These are phyloP conservation scores for Boletus tylopilopsis DNA, from an alignment of 768 basidiomycete genomes.

Conservation along the genomic window DNA sequence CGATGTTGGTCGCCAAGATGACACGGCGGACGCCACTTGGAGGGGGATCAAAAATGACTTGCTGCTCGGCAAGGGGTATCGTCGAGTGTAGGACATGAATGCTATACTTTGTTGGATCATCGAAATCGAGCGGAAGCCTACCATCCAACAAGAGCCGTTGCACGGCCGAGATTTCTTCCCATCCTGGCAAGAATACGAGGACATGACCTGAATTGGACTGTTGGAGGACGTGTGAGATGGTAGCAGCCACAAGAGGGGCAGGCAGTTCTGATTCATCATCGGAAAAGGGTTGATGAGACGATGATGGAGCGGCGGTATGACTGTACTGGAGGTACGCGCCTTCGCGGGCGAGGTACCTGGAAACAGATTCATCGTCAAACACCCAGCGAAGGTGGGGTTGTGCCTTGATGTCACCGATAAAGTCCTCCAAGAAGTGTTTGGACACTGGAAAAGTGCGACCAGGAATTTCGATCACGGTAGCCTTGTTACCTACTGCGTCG, in stretches of 20 bases:
- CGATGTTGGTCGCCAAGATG: conserved; percentile 92
- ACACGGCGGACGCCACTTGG: conserved; percentile 74
- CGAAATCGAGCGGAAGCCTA: conserved; percentile 56
- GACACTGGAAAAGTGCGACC: conserved; percentile 89
- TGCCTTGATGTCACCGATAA: conserved; percentile 47
- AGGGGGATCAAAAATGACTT: conserved; percentile 84
- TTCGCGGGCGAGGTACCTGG: conserved; percentile 70
- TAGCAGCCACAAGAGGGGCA: conserved; percentile 73
- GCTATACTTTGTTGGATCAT: conserved; percentile 51
- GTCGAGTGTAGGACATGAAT: conserved; percentile 88
- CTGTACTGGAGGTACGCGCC: conserved; percentile 15
- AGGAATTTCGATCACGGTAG: conserved; percentile 77
- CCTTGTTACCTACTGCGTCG: conserved; percentile 53
- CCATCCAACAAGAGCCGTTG: conserved; percentile 58
- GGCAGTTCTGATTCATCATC: conserved; percentile 74
- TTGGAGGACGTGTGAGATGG: conserved; percentile 72
- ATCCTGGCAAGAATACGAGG: conserved; percentile 88
- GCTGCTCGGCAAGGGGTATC: conserved; percentile 85
- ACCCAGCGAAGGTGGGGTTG: conserved; percentile 54
- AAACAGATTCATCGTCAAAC: conserved; percentile 63
- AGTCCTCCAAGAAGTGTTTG: conserved; percentile 78
- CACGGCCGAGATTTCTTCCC: conserved; percentile 82
- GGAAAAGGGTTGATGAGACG: conserved; percentile 6
- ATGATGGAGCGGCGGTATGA: conserved; percentile 1
- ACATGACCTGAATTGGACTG: conserved; percentile 80